Base-by-base conservation (phyloP, 768 basidiomycete species). In the Hericium alpestre region DNA sequence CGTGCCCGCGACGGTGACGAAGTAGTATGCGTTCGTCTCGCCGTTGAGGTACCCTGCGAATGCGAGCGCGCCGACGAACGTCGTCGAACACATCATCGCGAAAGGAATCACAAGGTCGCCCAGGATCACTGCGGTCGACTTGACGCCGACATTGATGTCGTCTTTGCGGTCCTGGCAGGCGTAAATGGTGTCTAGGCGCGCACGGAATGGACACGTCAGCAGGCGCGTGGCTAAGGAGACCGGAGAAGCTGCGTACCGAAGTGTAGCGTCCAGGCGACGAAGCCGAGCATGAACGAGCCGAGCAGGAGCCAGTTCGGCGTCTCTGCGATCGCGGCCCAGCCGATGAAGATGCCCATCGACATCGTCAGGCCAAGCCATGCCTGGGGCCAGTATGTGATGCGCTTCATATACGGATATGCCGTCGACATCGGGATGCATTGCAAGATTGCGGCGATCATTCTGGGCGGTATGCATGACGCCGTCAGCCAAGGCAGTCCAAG, bases 131-230 rank as follows among this genome's bases (percentile, higher is more conserved):
- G 89, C 87, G 23, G 86, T 90, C 7, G 86, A 90, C 59, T 82
- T 80, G 41, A 90, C 81, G n/a, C 84, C 85, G 56, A 80, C 82
- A 53, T 79, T 76, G 41, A 83, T 68, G 67, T 90, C 88, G 70
- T 90, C 89, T 56, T 75, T 69, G 56, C 84, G 83, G 68, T 91
- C 89, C 73, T 89, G 80, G 66, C 85, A 88, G 16, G 86, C 87
- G 65, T 91, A 90, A 58, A 86, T 82, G 8, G 84, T 84, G 67
- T 87, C 77, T 66, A 74, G 67, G 53, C 32, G 32, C 32, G 32
- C 9, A 32, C 2, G 32, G 32, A 32, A 32, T 32, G 32, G 32
- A 32, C 32, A 6, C 9, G 32, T 32, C 32, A 32, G 32, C 8
- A 32, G 8, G 32, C 32, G 32, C 32, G 32, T 7, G 32, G 32